Evolutionary conservation across 257 asterid genomes (phyloP).

Genomic region (Lithospermum erythrorhizon): DNA sequence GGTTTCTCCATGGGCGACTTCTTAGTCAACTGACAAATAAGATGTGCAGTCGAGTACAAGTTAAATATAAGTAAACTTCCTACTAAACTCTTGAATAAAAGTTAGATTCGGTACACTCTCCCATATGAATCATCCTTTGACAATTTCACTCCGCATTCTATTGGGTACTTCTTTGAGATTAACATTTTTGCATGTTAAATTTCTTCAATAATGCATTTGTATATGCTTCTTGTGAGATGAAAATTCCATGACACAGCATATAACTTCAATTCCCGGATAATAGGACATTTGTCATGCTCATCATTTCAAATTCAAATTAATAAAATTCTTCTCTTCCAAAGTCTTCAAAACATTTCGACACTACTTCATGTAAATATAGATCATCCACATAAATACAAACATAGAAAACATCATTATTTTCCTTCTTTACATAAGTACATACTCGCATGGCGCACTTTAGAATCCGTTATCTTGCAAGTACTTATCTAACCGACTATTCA

Average conservation of each 20-base stretch:
- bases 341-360: not conserved
- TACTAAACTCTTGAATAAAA: not conserved
- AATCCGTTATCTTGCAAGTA: not conserved
- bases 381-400: no score
- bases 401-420: not conserved
- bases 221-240: no score
- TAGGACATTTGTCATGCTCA: not conserved
- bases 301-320: not conserved
- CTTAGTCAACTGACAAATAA: not conserved
- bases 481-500: conserved; percentile 2
- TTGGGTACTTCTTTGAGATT: not conserved
- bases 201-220: not conserved
- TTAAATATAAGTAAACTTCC: not conserved
- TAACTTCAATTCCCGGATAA: not conserved
- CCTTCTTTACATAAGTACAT: not conserved
- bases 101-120: no score
- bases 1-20: no score
- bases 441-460: not conserved
- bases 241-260: not conserved
- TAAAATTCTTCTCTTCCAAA: not conserved
- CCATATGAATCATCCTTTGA: no score
- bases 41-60: not conserved
- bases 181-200: not conserved
- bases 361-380: no score
- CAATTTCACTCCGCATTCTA: not conserved